A percentile compares a stretch with the other conserved stretches of the same genome.
These are phyloP conservation scores for Hibiscus tridactylites DNA, from an alignment of 345 rosid genomes.

Conservation along the genomic window DNA sequence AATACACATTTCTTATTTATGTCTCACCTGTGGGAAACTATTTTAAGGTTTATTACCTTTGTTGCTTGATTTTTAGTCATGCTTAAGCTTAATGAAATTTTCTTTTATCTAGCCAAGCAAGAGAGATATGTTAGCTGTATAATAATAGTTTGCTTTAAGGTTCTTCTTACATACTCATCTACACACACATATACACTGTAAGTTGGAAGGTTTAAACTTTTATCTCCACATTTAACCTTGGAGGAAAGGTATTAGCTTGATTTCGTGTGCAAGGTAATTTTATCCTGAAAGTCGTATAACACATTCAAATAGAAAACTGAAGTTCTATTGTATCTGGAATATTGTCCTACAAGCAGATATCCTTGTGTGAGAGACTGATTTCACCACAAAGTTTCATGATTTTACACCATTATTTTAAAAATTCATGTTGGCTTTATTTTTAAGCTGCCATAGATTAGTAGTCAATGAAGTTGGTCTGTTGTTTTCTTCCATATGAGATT, in stretches of 20 bases:
- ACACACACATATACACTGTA: not conserved
- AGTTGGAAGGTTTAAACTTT: not conserved
- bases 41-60: conserved; percentile 50
- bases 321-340: not conserved
- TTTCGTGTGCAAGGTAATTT: not conserved
- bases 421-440: not conserved
- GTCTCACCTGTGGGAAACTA: conserved; percentile 98
- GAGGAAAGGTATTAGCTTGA: not conserved
- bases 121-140: not conserved
- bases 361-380: not conserved
- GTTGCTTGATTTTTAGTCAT: not conserved
- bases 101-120: not conserved
- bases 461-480: not conserved
- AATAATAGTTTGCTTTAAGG: not conserved
- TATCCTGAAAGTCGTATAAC: not conserved
- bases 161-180: not conserved
- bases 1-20: conserved; percentile 79
- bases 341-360: not conserved
- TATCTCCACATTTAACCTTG: not conserved
- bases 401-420: not conserved
- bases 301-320: not conserved
- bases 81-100: not conserved
- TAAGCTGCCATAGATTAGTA: not conserved
- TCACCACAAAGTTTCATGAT: not conserved
- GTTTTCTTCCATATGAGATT: not conserved